Evolutionary conservation across 1,284 basidiomycete species (phyloP).

Genomic region (Salmacisia buchloeana): DNA sequence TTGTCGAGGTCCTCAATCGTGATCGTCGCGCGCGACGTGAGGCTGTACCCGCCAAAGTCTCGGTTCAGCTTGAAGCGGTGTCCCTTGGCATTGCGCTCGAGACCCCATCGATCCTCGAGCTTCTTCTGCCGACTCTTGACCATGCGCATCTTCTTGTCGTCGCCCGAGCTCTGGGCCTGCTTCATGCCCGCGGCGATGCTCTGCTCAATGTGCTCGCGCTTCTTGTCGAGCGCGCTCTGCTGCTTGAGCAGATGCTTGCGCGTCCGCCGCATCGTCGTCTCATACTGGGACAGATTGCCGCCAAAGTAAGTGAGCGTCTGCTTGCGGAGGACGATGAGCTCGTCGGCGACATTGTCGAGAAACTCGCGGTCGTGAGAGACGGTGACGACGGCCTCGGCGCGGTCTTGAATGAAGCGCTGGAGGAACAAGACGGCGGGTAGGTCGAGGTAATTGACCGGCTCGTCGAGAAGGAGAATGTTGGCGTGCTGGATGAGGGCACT

Average conservation of each 20-base stretch:
- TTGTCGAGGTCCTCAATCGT: conserved; percentile 57
- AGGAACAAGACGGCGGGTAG: conserved; percentile 52
- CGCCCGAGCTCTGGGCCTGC: conserved; percentile 60
- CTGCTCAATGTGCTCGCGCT: conserved; percentile 55
- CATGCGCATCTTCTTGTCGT: conserved; percentile 61
- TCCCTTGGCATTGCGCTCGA: conserved; percentile 57
- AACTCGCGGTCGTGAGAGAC: conserved; percentile 69
- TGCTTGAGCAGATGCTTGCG: conserved; percentile 56
- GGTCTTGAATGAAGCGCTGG: conserved; percentile 57
- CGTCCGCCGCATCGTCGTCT: conserved; percentile 58
- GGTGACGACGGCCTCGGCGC: conserved; percentile 58
- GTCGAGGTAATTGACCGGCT: conserved; percentile 55
- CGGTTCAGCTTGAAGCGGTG: conserved; percentile 62
- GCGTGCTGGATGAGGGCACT: conserved; percentile 53
- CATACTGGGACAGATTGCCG: conserved; percentile 61
- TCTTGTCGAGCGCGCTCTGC: conserved; percentile 60
- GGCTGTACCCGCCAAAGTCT: conserved; percentile 56
- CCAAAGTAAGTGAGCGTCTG: conserved; percentile 61
- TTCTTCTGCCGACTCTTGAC: conserved; percentile 64
- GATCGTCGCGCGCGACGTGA: conserved; percentile 55
- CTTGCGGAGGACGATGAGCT: conserved; percentile 63
- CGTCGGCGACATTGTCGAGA: conserved; percentile 63
- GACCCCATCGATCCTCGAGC: conserved; percentile 60
- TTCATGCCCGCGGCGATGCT: conserved; percentile 56
- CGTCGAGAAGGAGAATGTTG: conserved; percentile 53